Evolutionary conservation across 345 rosid genomes (phyloP), one percentile per base, ranked within the genome.

Genomic region (Capsella bursapastoris): DNA sequence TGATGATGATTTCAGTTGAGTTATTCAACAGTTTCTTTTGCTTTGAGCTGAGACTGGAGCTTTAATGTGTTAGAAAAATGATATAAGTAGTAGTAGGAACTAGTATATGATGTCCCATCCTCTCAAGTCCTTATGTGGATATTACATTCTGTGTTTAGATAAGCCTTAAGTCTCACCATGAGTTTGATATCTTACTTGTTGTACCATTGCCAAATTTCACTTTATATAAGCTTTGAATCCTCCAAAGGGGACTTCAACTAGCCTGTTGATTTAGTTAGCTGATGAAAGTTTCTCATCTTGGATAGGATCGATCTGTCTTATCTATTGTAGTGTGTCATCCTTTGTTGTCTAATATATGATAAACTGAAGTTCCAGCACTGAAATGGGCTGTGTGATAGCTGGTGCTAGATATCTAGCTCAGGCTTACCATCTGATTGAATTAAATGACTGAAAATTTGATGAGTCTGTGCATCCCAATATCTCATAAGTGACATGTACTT

Each of bases 111-210:
- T 34, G 8, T 34, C 37, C 37, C 8, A 45, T 45, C 4, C 31
- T 37, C 59, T 15, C 3, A 48, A 66, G 41, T 29, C 38, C 43
- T 74, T 64, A 66, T 47, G 44, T 5, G 47, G 47, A 51, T 31
- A 8, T 43, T 52, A 32, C 49, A 47, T 53, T 64, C 12, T 53
- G 12, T 55, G 64, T 64, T 64, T 64, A 43, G 57, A 55, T 3
- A 64, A 50, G 55, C 67, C 7, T 11, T 12, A 50, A 12, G 45
- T 37, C 66, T 51, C n/a, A 51, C n/a, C 35, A 41, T 51, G 47
- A 15, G 29, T 56, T 69, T 47, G 49, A 15, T 28, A 53, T n/a
- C 14, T 10, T 45, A 45, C 35, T 12, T 59, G 28, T 18, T 34
- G 2, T 28, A 11, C 5, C 10, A 55, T 28, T 62, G 27, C 52